Evolutionary conservation across 345 rosid genomes (phyloP).

Genomic region (Mallotus nudiflorus): DNA sequence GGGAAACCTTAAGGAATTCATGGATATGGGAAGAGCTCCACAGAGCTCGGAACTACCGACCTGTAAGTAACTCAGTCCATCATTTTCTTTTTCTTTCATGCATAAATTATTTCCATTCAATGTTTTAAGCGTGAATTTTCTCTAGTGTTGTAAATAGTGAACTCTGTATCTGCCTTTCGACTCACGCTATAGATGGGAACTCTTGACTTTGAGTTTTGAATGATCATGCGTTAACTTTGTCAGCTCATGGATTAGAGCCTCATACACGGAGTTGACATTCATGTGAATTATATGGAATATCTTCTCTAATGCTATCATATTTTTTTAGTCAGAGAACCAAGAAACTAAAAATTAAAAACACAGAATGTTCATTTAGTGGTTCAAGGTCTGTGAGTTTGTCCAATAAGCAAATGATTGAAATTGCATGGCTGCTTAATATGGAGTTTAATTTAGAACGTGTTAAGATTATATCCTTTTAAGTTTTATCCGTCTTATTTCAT

Average conservation of each 20-base stretch:
- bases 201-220: too few species aligned
- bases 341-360: not conserved
- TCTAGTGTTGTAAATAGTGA: not conserved
- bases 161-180: not conserved
- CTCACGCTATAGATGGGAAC: slow-evolving; percentile 6
- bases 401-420: not conserved
- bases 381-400: not conserved
- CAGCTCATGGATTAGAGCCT: not conserved
- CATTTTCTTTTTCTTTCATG: slow-evolving; percentile 3
- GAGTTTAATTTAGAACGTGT: not conserved
- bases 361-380: not conserved
- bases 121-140: not conserved
- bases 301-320: not conserved
- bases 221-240: not conserved
- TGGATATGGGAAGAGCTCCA: slow-evolving; percentile 96
- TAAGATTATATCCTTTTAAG: not conserved
- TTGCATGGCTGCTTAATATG: not conserved
- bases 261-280: not conserved
- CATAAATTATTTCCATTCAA: not conserved
- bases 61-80: slow-evolving; percentile 51
- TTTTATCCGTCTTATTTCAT: not conserved
- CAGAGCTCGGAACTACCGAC: slow-evolving; percentile 77
- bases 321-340: not conserved
- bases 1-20: slow-evolving; percentile 66
- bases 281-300: not conserved